These are phyloP conservation scores for Pulveroboletus frians DNA, from an alignment of 768 basidiomycete species.

Conservation along the genomic window DNA sequence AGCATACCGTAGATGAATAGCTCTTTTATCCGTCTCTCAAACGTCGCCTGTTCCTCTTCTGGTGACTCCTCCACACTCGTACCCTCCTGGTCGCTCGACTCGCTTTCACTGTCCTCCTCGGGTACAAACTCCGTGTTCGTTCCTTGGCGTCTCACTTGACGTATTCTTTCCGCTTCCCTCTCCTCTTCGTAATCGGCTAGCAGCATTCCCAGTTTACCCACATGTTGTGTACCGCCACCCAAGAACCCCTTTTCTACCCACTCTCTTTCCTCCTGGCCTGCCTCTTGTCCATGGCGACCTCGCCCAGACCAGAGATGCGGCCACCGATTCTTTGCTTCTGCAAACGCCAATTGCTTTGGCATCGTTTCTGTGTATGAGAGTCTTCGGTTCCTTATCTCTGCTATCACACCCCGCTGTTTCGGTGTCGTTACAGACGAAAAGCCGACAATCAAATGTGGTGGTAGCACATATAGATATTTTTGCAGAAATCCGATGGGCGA, in stretches of 20 bases:
- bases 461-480: constrained; percentile 55
- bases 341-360: constrained; percentile 53
- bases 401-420: constrained; percentile 58
- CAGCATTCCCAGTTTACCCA: constrained; percentile 65
- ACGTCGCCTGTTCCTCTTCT: constrained; percentile 45
- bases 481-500: constrained; percentile 62
- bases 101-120: constrained; percentile 53
- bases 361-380: constrained; percentile 52
- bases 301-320: constrained; percentile 62
- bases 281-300: constrained; percentile 44
- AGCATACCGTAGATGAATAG: constrained; percentile 71
- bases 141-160: constrained; percentile 40
- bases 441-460: constrained; percentile 51
- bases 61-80: constrained; percentile 40
- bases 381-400: constrained; percentile 68
- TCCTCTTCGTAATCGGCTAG: constrained; percentile 76
- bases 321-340: constrained; percentile 53
- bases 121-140: constrained; percentile 46
- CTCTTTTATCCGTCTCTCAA: constrained; percentile 62
- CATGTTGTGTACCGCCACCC: constrained; percentile 47
- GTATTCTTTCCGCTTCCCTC: constrained; percentile 59
- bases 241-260: constrained; percentile 68
- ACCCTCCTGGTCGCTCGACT: constrained; percentile 23
- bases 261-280: constrained; percentile 58
- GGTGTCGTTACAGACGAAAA: constrained; percentile 48